phyloP scores from a whole-genome alignment of 2,329 filamentous ascomycete genomes.

The Pseudogymnoascus sp. region DNA sequence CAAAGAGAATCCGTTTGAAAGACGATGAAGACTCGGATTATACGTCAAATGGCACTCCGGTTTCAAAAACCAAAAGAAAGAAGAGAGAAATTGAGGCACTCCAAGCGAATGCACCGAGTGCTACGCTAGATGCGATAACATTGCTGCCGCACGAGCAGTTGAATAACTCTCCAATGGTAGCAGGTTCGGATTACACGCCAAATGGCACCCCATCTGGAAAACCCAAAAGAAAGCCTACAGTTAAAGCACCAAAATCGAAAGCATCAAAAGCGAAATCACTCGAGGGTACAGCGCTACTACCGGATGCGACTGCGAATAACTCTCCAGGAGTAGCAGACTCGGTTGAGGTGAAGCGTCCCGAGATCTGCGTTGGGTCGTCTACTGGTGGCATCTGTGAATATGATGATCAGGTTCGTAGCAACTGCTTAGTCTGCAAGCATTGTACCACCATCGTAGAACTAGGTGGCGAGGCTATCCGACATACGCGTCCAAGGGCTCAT shows the following conservation, averaged over 20 bases:
- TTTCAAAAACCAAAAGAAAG: background rate
- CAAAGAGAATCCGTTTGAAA: background rate
- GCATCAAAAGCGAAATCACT: background rate
- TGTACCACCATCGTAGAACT: background rate
- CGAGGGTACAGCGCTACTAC: background rate
- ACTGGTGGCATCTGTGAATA: background rate
- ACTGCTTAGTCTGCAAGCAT: background rate
- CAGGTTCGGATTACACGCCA: background rate
- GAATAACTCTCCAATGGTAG: background rate
- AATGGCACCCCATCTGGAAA: background rate
- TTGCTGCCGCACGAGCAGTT: background rate
- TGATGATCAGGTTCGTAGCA: background rate
- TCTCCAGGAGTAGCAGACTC: background rate
- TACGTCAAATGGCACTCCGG: background rate
- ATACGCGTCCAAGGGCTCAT: background rate
- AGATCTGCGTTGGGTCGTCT: background rate
- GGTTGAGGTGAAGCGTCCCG: background rate
- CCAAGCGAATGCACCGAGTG: background rate
- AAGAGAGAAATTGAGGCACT: background rate
- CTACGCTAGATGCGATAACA: background rate
- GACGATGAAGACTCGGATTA: conserved; percentile 1
- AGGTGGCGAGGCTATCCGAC: background rate
- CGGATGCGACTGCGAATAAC: background rate
- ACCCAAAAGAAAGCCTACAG: background rate
- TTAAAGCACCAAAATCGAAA: background rate